A percentile compares a stretch with the other conserved stretches of the same genome.
These are phyloP conservation scores for Lotmaria passim DNA, from an alignment of 208 protist genomes.

Conservation along the genomic window DNA sequence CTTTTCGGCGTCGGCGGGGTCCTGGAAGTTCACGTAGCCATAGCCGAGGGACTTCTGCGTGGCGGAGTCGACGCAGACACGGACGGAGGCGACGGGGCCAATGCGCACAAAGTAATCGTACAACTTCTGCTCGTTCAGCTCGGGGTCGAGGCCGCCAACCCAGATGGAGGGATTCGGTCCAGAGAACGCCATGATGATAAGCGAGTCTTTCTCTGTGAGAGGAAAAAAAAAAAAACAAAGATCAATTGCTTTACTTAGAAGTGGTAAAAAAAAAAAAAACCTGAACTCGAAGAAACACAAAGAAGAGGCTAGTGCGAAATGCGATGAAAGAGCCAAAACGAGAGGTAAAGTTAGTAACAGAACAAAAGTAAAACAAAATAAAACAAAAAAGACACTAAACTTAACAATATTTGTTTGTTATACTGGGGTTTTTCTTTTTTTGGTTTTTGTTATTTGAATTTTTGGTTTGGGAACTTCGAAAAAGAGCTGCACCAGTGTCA, in stretches of 20 bases:
- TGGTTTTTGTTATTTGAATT: slow-evolving; percentile 53
- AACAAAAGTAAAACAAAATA: slow-evolving; percentile 15
- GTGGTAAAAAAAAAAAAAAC: neutral
- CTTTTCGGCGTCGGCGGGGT: slow-evolving; percentile 97
- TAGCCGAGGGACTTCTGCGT: slow-evolving; percentile 98
- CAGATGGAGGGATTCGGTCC: slow-evolving; percentile 96
- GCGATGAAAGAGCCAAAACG: neutral
- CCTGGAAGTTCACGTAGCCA: slow-evolving; percentile 99
- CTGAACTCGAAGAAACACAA: neutral
- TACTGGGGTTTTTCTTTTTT: slow-evolving; percentile 44
- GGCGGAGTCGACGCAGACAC: slow-evolving; percentile 97
- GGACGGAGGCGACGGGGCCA: slow-evolving; percentile 97
- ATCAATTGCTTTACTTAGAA: neutral
- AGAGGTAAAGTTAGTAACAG: slow-evolving; percentile 9
- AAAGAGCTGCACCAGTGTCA: slow-evolving; percentile 25
- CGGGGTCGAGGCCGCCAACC: slow-evolving; percentile 96
- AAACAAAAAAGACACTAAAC: slow-evolving; percentile 29
- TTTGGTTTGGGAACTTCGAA: slow-evolving; percentile 34
- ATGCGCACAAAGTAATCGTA: slow-evolving; percentile 98
- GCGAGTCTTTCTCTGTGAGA: neutral
- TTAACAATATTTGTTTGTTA: slow-evolving; percentile 35
- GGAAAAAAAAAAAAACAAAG: neutral
- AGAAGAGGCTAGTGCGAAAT: slow-evolving; percentile 20
- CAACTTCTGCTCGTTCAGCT: slow-evolving; percentile 95
- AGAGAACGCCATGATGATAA: slow-evolving; percentile 56